Evolutionary conservation across 2,329 filamentous ascomycete species (phyloP), one percentile per base, ranked within the genome.

Genomic region (Fusarium azukiicola): DNA sequence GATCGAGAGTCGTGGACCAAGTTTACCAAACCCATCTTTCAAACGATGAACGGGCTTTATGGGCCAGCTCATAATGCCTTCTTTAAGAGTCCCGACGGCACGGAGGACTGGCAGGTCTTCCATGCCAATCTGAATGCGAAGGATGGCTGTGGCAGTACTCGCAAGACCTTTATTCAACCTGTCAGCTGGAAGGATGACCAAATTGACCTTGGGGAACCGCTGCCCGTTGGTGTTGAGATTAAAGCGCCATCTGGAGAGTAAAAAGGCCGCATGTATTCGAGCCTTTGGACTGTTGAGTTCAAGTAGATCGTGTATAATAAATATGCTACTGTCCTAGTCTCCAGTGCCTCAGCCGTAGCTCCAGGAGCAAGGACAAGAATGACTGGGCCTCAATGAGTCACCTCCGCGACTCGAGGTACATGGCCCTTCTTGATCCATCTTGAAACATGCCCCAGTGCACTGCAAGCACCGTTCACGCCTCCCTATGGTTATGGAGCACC

Each of bases 71-170:
- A 67, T 17, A 67, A 67, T 49, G 46, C 64, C 32, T 67, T 67
- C 64, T 67, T 67, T 14, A 67, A 67, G 46, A 67, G 64, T 36
- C 64, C 64, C 19, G 64, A 67, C 10, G 64, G 64, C 27, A 50
- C 64, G 12, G 64, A 67, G 44, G 64, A 67, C 23, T 67, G 64
- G 64, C 64, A 67, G 19, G 64, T 67, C 23, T 67, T 67, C 27
- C 64, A 67, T 46, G 64, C 64, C 23, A 67, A 67, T n/a, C 23
- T 49, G 8, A 38, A 67, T 38, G 42, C 42, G 3, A 67, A 67
- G n/a, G 64, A 49, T 38, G 64, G 64, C 8, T 67, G 64, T 16
- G 64, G 64, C 17, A 32, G 64, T 23, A 49, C 64, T n/a, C 64
- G 64, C 19, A 44, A 67, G 46, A 67, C 64, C 13, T 67, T 67